These are phyloP conservation scores for Zanthoxylum bungeanum DNA, from an alignment of 345 rosid species.

Conservation along the genomic window DNA sequence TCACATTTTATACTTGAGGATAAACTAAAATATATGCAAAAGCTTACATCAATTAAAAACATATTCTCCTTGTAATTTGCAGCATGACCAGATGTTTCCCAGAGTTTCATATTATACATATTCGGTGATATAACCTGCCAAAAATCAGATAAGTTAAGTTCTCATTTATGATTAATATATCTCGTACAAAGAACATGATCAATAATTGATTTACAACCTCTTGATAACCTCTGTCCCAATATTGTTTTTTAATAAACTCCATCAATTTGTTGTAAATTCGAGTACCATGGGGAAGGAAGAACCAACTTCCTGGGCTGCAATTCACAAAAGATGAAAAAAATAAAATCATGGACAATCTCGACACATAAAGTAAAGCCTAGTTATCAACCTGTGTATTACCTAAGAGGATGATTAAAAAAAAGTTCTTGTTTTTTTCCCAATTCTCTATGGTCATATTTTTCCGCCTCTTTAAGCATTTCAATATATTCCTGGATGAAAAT, in stretches of 20 bases:
- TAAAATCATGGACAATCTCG: slow-evolving; percentile 10
- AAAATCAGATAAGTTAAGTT: slow-evolving; percentile 16
- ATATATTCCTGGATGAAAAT: slow-evolving; percentile 62
- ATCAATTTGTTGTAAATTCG: slow-evolving; percentile 81
- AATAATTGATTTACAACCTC: slow-evolving; percentile 51
- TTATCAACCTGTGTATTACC: slow-evolving; percentile 36
- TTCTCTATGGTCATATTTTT: slow-evolving; percentile 87
- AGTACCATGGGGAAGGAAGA: slow-evolving; percentile 90
- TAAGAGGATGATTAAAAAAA: slow-evolving; percentile 81
- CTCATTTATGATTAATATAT: background rate
- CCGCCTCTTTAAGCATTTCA: slow-evolving; percentile 72
- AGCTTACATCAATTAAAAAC: slow-evolving; percentile 85
- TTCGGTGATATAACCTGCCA: slow-evolving; percentile 90
- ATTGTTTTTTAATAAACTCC: slow-evolving; percentile 71
- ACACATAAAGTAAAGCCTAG: slow-evolving; percentile 1
- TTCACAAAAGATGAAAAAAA: slow-evolving; percentile 14
- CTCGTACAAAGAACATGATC: slow-evolving; percentile 9
- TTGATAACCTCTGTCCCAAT: slow-evolving; percentile 83
- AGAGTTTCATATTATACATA: slow-evolving; percentile 90
- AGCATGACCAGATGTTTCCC: slow-evolving; percentile 98
- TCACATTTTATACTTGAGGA: background rate
- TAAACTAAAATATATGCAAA: background rate
- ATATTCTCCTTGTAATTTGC: slow-evolving; percentile 95
- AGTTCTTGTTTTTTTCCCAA: slow-evolving; percentile 92
- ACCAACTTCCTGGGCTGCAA: slow-evolving; percentile 98